Evolutionary conservation across 441 rosid genomes (phyloP), one percentile per base, ranked within the genome.

Genomic region (Gossypium armourianum): DNA sequence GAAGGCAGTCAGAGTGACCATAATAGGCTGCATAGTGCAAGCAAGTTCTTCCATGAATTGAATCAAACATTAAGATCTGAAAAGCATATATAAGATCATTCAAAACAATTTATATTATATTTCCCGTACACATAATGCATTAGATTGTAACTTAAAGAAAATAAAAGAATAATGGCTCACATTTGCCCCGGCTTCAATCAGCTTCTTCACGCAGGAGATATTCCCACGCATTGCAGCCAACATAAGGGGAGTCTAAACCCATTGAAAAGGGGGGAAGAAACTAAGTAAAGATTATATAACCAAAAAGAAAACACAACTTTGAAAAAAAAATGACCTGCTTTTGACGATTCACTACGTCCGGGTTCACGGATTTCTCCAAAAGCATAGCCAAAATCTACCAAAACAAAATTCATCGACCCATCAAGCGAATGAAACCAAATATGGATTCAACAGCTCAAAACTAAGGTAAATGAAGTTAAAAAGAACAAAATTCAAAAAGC

Each of bases 151-250:
- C 40, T 23, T 23, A 21, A 10, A 28, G 0, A 17, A 16, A 17
- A 20, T 2, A 20, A 55, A 12, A 56, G 23, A 69, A 58, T 29
- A 24, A 16, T 50, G 21, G 61, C 87, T 59, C 84, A 94, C 97
- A 87, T 94, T 92, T 71, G 97, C 99, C 62, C 97, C 96, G 12
- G 94, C 96, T 80, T 86, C 90, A 50, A 93, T 78, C 54, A 94
- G 87, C 86, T 84, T 92, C 80, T 83, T 81, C 80, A 94, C 78
- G 64, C 97, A 92, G 8, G 81, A 62, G 75, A 87, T 88, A 78
- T 85, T 90, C 19, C 98, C 98, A 74, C 86, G 86, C 94, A 92
- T 90, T 65, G 97, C 97, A 71, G 99, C 97, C 56, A 94, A 72
- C 99, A 94, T 94, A 57, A 94, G 87, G 8, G 99, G 99, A 76